Base-by-base conservation (phyloP, 345 rosid genomes). In the Brassica rapa region DNA sequence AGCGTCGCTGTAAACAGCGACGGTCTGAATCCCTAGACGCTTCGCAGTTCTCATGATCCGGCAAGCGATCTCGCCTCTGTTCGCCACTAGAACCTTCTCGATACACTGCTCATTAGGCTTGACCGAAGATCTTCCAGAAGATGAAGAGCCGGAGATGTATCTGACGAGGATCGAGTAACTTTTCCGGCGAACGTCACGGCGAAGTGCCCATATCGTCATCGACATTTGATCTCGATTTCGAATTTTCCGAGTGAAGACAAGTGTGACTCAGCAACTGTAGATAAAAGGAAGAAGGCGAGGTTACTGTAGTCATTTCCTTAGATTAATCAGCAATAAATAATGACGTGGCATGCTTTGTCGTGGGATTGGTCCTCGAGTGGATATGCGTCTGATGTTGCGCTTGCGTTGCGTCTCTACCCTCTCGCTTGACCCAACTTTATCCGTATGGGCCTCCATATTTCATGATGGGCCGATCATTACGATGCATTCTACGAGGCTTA, bases 11-110 rank as follows among this genome's bases (percentile, higher is more conserved):
- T 92, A 94, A 65, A 94, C 90, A 4, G 97, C 97, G 2, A 94
- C 93, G 3, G 97, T 90, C 29, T 86, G 86, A 61, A 92, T 86
- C 30, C 97, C 98, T 7, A 92, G 74, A 8, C 96, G 87, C 84
- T 88, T 88, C 10, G 97, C 93, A 4, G 97, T 92, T 86, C 86
- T 85, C 86, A 86, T 85, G 77, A 94, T 85, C 83, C 97, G 81
- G 84, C 97, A 91, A 72, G 98, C 97, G 25, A 89, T 91, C 77
- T 90, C 94, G 30, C 97, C 98, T 79, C 94, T 84, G 84, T 94
- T 92, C 27, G 93, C 97, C 43, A 89, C 88, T 65, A 94, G 63
- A 65, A 94, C 76, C 80, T 89, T 94, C 82, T 94, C 97, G 43
- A 94, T 85, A 33, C 83, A 85, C n/a, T 16, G 82, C 59, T 19